phyloP scores from a whole-genome alignment of 495 filamentous ascomycete genomes.

The Lentithecium fluviatile region DNA sequence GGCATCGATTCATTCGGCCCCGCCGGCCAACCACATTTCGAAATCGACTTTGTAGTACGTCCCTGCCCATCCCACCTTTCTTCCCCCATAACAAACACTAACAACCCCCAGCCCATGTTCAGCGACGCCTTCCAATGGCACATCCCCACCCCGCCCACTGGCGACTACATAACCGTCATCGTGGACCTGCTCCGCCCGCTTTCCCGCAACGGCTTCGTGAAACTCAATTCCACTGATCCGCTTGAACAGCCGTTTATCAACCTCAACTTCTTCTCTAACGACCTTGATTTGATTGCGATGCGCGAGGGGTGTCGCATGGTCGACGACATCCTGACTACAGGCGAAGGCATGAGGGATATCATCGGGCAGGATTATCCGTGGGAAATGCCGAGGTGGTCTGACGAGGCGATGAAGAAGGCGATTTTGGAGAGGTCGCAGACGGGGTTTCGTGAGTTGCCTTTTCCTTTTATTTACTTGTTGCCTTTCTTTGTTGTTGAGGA shows the following conservation, averaged over 20 bases:
- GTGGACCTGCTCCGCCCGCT: constrained; percentile 60
- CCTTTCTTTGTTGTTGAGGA: too few relatives aligned
- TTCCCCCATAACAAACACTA: not conserved
- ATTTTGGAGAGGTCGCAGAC: constrained; percentile 60
- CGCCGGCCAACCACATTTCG: constrained; percentile 61
- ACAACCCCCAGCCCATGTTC: constrained; percentile 49
- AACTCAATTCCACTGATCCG: constrained; percentile 53
- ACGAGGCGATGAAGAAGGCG: constrained; percentile 57
- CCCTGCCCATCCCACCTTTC: not conserved
- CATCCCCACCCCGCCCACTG: constrained; percentile 51
- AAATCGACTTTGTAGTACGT: constrained; percentile 58
- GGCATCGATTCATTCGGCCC: constrained; percentile 60
- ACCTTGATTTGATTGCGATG: constrained; percentile 58
- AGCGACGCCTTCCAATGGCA: constrained; percentile 65
- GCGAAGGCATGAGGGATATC: constrained; percentile 59
- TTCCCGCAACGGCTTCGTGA: constrained; percentile 40
- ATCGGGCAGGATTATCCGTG: constrained; percentile 57
- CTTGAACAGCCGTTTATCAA: constrained; percentile 58
- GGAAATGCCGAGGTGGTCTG: constrained; percentile 57
- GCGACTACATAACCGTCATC: constrained; percentile 57
- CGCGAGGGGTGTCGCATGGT: constrained; percentile 56
- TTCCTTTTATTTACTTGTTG: too few relatives aligned
- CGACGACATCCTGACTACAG: constrained; percentile 56
- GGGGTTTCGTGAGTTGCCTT: constrained; percentile 54
- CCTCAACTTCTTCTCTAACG: constrained; percentile 58